Percentiles rank a stretch among this genome's conserved stretches.
Conservation (phyloP, 805 yeast species). For the Cyberlindnera maclurae region DNA sequence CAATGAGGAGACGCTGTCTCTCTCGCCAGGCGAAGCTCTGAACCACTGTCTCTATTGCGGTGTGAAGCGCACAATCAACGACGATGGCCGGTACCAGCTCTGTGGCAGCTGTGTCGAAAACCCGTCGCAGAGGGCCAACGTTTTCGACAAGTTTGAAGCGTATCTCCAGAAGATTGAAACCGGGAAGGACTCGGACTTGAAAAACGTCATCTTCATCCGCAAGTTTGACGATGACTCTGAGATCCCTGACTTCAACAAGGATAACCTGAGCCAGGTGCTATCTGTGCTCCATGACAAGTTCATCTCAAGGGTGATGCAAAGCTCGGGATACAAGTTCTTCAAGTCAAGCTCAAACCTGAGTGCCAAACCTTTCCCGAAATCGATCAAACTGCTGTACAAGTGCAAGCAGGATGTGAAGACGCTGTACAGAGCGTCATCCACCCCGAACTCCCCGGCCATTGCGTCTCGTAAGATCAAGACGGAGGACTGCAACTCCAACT, state of each 20-base stretch:
- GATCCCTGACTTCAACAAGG: constrained; percentile 14
- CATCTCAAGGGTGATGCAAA: constrained; percentile 14
- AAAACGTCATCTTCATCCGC: constrained; percentile 18
- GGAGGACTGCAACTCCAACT: constrained; percentile 20
- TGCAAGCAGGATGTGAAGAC: constrained; percentile 23
- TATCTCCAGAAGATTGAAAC: constrained; percentile 14
- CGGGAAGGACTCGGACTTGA: constrained; percentile 13
- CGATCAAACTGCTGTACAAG: constrained; percentile 20
- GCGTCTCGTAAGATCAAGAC: constrained; percentile 16
- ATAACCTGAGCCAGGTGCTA: constrained; percentile 14
- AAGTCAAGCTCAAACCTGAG: constrained; percentile 18
- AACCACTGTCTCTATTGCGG: constrained; percentile 21
- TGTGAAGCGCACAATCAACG: constrained; percentile 18
- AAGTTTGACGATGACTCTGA: constrained; percentile 11
- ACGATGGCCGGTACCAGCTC: constrained; percentile 22
- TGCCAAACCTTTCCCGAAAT: constrained; percentile 18
- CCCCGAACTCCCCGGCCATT: constrained; percentile 4
- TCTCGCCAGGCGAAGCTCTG: background rate
- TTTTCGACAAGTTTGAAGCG: constrained; percentile 17
- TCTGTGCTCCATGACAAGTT: constrained; percentile 11
- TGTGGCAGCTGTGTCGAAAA: constrained; percentile 22
- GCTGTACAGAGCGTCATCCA: constrained; percentile 11
- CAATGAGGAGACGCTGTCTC: background rate
- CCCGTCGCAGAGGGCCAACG: constrained; percentile 20
- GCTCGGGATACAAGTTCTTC: constrained; percentile 20